Percentiles rank a stretch among this genome's conserved stretches.
These are phyloP conservation scores for Pyricularia sp. DNA, from an alignment of 2,329 filamentous ascomycete species.

Conservation along the genomic window DNA sequence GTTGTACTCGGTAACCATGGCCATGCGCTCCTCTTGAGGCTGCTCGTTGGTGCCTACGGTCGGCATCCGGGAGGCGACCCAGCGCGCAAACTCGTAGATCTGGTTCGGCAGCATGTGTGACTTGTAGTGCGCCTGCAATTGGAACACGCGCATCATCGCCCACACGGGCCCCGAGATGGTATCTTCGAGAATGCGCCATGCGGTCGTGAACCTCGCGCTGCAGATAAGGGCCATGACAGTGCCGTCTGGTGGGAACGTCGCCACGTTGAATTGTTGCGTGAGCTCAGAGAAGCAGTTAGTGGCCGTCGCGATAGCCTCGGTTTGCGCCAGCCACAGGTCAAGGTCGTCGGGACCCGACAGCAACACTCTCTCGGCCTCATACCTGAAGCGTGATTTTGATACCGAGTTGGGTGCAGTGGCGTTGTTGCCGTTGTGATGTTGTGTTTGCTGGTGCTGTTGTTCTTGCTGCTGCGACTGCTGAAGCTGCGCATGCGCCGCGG, in stretches of 20 bases:
- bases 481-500: neutral
- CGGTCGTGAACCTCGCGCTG: conserved; percentile 11
- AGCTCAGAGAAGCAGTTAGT: conserved; percentile 11
- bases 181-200: conserved; percentile 12
- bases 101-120: conserved; percentile 11
- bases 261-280: conserved; percentile 10
- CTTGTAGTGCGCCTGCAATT: conserved; percentile 10
- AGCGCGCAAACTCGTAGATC: conserved; percentile 10
- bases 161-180: conserved; percentile 12
- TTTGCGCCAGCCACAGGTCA: conserved; percentile 10
- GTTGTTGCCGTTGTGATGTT: conserved; percentile 1
- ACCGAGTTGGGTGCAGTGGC: neutral
- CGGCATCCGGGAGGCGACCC: conserved; percentile 9
- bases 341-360: conserved; percentile 7
- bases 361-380: conserved; percentile 4
- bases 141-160: conserved; percentile 13
- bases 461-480: neutral
- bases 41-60: conserved; percentile 9
- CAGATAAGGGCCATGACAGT: conserved; percentile 13
- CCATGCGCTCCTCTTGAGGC: conserved; percentile 9
- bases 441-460: neutral
- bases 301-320: conserved; percentile 10
- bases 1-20: conserved; percentile 12
- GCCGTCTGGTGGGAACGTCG: conserved; percentile 9
- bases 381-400: conserved; percentile 1